Base-by-base conservation (phyloP, 148 eudicot species). In the Arctostaphylos glauca region DNA sequence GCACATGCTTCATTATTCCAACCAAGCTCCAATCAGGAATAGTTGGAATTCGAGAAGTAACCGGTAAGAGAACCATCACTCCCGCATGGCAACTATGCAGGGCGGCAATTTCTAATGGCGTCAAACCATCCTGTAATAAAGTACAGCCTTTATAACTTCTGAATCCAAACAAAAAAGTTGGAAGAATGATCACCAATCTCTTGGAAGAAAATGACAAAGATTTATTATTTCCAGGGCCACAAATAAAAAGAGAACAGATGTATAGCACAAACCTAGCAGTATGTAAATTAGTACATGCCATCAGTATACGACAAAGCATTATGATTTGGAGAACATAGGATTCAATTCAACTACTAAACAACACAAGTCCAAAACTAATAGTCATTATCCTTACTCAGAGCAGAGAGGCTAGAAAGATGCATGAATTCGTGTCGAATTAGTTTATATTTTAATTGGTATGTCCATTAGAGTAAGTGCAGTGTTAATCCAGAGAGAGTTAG, bases 31-130 rank as follows among this genome's bases (percentile, higher is more conserved):
- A 87, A n/a, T 81, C 78, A 4, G 85, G 86, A 54, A 78, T 44
- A 12, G 38, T 14, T 18, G 83, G 80, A 78, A 87, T 73, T 21
- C 4, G 82, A 25, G 74, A 54, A 84, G 89, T 81, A 66, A 54
- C 73, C 9, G 89, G 86, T 6, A 84, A 82, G 25, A 87, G 82
- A 60, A 79, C 49, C 84, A 67, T 77, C 31, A 81, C 64, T 10
- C 9, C 73, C 2, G 79, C 83, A 78, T 38, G 72, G 15, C 66
- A 43, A 62, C 59, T 23, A 2, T 46, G 25, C 52, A 44, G 5
- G 5, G 88, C 84, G 0, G 84, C 84, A 77, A 19, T 19, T 79
- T 87, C 89, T 56, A 87, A 71, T 38, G 89, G 84, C 53, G 84
- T 87, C 77, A 59, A 47, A 13, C 84, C 82, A 25, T 16, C 3